Evolutionary conservation across 768 basidiomycete species (phyloP).

Genomic region (Crepidotus variabilis): DNA sequence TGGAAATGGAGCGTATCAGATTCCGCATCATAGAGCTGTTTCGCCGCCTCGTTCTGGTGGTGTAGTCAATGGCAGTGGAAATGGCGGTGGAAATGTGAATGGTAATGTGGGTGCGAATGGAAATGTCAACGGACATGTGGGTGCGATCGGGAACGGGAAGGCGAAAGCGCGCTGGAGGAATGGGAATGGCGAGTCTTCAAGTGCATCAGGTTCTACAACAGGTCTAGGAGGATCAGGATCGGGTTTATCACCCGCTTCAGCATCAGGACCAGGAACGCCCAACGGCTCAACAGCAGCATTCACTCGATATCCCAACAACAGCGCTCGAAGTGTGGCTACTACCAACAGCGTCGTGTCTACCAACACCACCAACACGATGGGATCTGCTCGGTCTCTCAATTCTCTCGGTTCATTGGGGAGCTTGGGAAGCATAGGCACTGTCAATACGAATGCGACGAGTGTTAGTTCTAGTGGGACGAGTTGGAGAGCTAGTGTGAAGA

Average conservation of each 20-base stretch:
- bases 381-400: conserved; percentile 62
- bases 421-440: conserved; percentile 69
- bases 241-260: conserved; percentile 4
- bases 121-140: too few species aligned
- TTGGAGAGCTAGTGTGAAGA: conserved; percentile 58
- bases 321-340: conserved; percentile 43
- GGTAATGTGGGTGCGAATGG: conserved; percentile 3
- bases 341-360: conserved; percentile 67
- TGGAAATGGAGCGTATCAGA: background rate
- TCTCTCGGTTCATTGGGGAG: conserved; percentile 55
- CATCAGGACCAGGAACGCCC: conserved; percentile 1
- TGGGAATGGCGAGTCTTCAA: background rate
- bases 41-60: background rate
- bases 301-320: conserved; percentile 44
- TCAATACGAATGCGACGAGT: conserved; percentile 55
- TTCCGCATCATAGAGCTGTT: background rate
- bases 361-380: conserved; percentile 63
- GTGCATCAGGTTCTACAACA: background rate
- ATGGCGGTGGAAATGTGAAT: background rate
- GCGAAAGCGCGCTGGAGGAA: background rate
- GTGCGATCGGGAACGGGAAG: background rate
- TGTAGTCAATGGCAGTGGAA: background rate
- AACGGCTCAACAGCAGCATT: conserved; percentile 30
- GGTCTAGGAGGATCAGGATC: background rate
- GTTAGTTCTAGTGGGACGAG: conserved; percentile 55